Evolutionary conservation across 257 asterid species (phyloP).

Genomic region (Solanum boliviense): DNA sequence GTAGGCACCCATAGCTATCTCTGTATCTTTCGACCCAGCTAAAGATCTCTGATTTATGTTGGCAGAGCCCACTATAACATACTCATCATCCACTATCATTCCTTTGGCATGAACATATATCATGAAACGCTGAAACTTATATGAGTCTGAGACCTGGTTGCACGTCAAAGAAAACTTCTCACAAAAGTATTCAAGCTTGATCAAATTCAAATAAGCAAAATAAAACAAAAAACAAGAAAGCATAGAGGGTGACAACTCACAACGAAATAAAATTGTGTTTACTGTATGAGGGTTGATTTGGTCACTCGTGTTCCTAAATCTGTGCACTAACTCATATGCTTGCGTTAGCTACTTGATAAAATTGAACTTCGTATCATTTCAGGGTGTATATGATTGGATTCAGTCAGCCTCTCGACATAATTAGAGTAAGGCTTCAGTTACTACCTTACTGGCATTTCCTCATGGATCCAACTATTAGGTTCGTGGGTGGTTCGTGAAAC

Average conservation of each 20-base stretch:
- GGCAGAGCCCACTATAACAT: conserved; percentile 79
- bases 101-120: conserved; percentile 94
- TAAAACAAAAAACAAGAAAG: not conserved
- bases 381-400: not conserved
- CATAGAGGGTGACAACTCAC: not conserved
- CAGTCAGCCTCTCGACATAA: not conserved
- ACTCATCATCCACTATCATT: conserved; percentile 89
- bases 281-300: not conserved
- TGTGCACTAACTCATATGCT: not conserved
- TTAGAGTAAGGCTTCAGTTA: not conserved
- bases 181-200: not conserved
- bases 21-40: conserved; percentile 92
- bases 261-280: not conserved
- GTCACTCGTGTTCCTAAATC: not conserved
- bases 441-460: not conserved
- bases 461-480: not conserved
- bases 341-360: not conserved
- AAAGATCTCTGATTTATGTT: conserved; percentile 86
- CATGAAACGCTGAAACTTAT: conserved; percentile 70
- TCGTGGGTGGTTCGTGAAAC: not conserved
- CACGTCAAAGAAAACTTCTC: not conserved
- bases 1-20: conserved; percentile 93
- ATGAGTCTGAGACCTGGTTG: conserved; percentile 55
- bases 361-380: not conserved
- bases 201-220: not conserved